Evolutionary conservation across 2,329 filamentous ascomycete species (phyloP), one percentile per base, ranked within the genome.

Genomic region (Endothia cerciana): DNA sequence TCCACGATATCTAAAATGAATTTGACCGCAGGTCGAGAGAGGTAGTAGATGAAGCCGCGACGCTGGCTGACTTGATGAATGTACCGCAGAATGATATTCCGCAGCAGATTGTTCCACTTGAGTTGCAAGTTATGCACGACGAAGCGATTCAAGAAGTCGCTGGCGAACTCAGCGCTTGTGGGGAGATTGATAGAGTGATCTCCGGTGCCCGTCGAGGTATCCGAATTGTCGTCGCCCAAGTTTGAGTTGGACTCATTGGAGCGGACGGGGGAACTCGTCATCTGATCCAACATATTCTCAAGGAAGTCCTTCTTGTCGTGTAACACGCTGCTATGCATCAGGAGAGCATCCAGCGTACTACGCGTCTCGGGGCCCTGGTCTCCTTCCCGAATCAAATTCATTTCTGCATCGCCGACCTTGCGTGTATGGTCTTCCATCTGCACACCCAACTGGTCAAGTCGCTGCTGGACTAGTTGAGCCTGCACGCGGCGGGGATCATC

Each of bases 1-100:
- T 98, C 94, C 2, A 99, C 92, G 71, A 99, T 97, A 76, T 99
- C 95, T 11, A 98, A 82, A 65, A 99, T 98, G 75, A 99, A 99
- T 74, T 98, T 99, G 74, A 99, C 92, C 3, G 95, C 96, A 69
- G 93, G 89, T 57, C 94, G 88, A 13, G 96, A 98, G 80, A 98
- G 90, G 78, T 99, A 99, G 80, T 99, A 99, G 38, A 99, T 90
- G 74, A 99, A 98, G 62, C 95, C 96, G 71, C 95, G 89, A 61
- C 95, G 87, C 78, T 99, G 96, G 75, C 94, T 93, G 73, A 97
- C 95, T 81, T 99, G 95, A 74, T 99, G 95, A 69, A 95, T 96
- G 76, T 99, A 99, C 30, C 95, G 92, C 49, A 99, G 85, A 60
- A 99, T 95, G 73, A 97, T 97, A 74, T 99, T 98, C 66, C 95